Base-by-base conservation (phyloP, 345 rosid species). In the Gossypium herbaceum region DNA sequence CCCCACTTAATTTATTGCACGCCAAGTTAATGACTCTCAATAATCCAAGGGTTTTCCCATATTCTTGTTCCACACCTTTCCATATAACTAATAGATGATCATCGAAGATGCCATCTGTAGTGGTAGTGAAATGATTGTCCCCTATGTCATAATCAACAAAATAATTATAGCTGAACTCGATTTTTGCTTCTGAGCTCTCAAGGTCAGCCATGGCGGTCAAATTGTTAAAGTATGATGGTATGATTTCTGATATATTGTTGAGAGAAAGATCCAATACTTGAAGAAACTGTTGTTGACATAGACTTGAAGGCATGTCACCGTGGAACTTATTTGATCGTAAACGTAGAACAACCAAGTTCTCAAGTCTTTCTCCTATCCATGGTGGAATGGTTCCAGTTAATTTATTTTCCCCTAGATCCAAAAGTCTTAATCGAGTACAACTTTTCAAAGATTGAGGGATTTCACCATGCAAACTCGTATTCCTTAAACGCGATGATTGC, bases 141-240 rank as follows among this genome's bases (percentile, higher is more conserved):
- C 60, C 59, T 0, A 3, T 9, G 5, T 2, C 19, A 22, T 20
- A 10, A 9, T 9, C 25, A 17, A 20, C 60, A 56, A 0, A 1
- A 20, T 55, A 19, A 1, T 0, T 0, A 55, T n/a, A 55, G 1
- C 0, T 0, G 0, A 0, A n/a, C 12, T 0, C 24, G 25, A 55
- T 9, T 1, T 27, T 20, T 9, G 6, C 25, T 20, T 7, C 1
- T 2, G 27, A 56, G 9, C 25, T 56, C 6, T 12, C 60, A 56
- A 19, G 13, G 1, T 3, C 1, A 56, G 60, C 13, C 60, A 56
- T 56, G 25, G 60, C 13, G 0, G 13, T 9, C 60, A 56, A 56
- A 56, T 56, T 19, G 25, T 56, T 56, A 3, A 56, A 17, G 4
- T 25, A 56, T 1, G 24, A 56, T 3, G 60, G 60, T 2, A 56